Percentiles rank a stretch among this genome's conserved stretches.
phyloP scores from a whole-genome alignment of 2,329 filamentous ascomycete species.

The Penicillium sp. region DNA sequence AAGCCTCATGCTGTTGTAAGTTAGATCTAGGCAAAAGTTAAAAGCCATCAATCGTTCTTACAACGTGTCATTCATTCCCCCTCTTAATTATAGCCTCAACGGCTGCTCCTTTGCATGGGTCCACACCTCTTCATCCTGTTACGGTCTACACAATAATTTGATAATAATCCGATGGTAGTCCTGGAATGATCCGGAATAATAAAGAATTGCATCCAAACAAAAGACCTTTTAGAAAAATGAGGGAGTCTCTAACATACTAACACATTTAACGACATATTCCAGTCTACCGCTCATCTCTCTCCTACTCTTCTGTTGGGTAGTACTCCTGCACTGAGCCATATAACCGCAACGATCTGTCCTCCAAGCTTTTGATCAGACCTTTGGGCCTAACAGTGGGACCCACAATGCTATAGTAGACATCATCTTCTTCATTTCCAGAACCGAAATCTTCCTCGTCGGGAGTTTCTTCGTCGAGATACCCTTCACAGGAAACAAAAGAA shows the following conservation, averaged over 20 bases:
- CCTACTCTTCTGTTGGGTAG: not conserved
- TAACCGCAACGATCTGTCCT: not conserved
- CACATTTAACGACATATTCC: not conserved
- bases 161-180: not conserved
- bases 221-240: not conserved
- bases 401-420: not conserved
- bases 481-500: slow-evolving; percentile 2
- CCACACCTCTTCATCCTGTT: not conserved
- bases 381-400: not conserved
- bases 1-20: not conserved
- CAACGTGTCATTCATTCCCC: not conserved
- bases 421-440: not conserved
- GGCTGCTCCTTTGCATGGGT: too few relatives aligned
- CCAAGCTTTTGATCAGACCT: not conserved
- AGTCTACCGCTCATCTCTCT: not conserved
- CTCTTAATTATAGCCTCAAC: not conserved
- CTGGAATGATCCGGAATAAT: not conserved
- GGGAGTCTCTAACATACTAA: not conserved
- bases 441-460: not conserved
- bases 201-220: not conserved
- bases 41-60: not conserved
- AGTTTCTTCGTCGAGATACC: not conserved
- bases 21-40: not conserved
- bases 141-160: not conserved
- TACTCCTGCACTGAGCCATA: not conserved